Evolutionary conservation across 768 basidiomycete genomes (phyloP), one percentile per base, ranked within the genome.

Genomic region (Pulveroboletus sp.): DNA sequence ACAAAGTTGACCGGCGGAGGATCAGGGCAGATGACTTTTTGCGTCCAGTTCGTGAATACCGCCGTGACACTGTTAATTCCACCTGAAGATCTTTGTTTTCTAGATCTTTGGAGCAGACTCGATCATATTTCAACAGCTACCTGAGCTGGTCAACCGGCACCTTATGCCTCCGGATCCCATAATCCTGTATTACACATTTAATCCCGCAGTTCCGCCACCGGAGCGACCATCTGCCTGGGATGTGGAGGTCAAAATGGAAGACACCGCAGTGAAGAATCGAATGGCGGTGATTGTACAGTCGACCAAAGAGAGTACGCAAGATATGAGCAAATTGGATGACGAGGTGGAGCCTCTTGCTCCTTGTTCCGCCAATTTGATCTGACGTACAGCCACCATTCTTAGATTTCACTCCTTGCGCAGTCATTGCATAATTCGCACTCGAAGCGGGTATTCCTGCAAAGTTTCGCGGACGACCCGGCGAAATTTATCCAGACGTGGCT

Each of bases 401-500:
- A 93, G 90, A 89, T 93, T 51, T 84, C 88, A n/a, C 74, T 87
- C 23, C 75, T 85, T 34, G 85, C 88, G 0, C 91, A 94, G 63
- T 89, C 88, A 10, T 73, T 95, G 40, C 85, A 93, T 57, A 92
- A 92, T 59, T 80, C 92, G 1, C 85, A 91, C 59, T 75, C 90
- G 55, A 95, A 94, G 67, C 78, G 84, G 20, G 86, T 89, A 8
- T 97, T 97, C 69, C 70, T 97, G 36, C 78, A 83, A 53, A 81
- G 83, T 2, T 97, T 97, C 62, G 82, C 90, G 12, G 72, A 79
- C 0, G 81, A 93, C 41, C 90, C 94, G 8, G 74, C 83, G 6
- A 75, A 76, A 54, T 89, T 97, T 64, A 87, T 94, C 47, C 87
- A 94, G 61, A 87, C 82, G 3, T 97, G 92, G 92, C 66, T 97